Base-by-base conservation (phyloP, 768 basidiomycete genomes). In the Sistotremastrum niveocremeum region DNA sequence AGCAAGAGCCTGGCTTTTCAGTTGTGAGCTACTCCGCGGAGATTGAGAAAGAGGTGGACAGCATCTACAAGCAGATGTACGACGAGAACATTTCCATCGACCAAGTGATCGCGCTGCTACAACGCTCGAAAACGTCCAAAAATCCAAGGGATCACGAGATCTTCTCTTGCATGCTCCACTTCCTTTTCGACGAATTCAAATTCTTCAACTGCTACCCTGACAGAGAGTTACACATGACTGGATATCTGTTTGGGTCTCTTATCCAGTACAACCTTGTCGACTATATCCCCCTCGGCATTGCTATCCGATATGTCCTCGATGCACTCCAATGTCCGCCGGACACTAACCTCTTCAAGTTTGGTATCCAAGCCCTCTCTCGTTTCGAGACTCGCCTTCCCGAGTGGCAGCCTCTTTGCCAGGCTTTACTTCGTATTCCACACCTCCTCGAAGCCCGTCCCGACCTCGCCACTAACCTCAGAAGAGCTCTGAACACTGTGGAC, bases 101-200 rank as follows among this genome's bases (percentile, higher is more conserved):
- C 60, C 87, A 94, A 51, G 90, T 98, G 52, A 85, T 97, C 50
- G 66, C 74, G 30, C 79, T 90, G 65, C 78, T 99, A 30, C 84
- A 87, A 63, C 76, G 80, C 46, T 77, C 81, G 68, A 90, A 93
- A 59, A 76, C 74, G 42, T 93, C 91, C 32, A 71, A 76, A 33
- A 86, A 83, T 54, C 65, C 81, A 39, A 79, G 81, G 46, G 91
- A 97, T 54, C 89, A 94, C 60, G 90, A 98, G 65, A 78, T 95
- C 51, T 97, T 97, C 60, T 95, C 91, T n/a, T 97, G 91, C 76
- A 95, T 95, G 81, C 81, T 99, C 43, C 93, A 97, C 68, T 94
- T 95, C 71, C 77, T 99, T 39, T 97, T 99, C 65, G 95, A 98
- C 76, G 95, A 99, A 66, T 95, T 95, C 78, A 93, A 91, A 58